A percentile compares a stretch with the other conserved stretches of the same genome.
Conservation (phyloP, 345 rosid genomes). For the Syzygium grande region DNA sequence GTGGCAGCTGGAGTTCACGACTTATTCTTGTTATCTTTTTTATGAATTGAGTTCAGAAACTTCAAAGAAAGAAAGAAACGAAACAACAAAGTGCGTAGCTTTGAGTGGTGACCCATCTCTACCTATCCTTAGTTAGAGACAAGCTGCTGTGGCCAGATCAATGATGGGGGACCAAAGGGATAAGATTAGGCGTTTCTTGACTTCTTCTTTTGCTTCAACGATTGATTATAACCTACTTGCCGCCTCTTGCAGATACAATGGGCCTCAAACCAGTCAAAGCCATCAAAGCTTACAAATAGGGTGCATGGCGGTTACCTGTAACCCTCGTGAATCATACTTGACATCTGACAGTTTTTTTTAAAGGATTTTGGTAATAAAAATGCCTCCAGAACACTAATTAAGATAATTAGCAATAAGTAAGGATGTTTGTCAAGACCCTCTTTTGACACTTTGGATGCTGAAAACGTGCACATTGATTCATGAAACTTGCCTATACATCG, state of each 20-base stretch:
- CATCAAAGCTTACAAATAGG: background rate
- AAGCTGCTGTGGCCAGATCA: background rate
- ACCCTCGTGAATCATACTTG: background rate
- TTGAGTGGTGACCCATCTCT: background rate
- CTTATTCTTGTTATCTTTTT: background rate
- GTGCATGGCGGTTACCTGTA: background rate
- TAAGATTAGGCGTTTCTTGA: background rate
- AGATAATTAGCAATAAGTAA: background rate
- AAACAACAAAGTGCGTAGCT: background rate
- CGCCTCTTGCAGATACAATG: background rate
- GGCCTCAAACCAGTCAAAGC: background rate
- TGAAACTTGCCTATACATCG: background rate
- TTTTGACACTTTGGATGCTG: background rate
- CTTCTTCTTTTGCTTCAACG: background rate
- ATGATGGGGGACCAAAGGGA: background rate
- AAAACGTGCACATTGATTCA: background rate
- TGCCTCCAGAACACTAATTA: background rate
- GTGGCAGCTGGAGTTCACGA: background rate
- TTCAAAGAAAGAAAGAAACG: background rate
- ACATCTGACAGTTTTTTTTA: background rate
- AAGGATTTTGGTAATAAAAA: background rate
- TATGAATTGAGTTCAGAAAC: background rate
- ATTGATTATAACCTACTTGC: background rate
- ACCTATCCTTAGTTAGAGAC: background rate
- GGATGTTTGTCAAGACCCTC: background rate